Evolutionary conservation across 805 yeast species (phyloP), one percentile per base, ranked within the genome.

Genomic region (Wickerhamomyces tratensis): DNA sequence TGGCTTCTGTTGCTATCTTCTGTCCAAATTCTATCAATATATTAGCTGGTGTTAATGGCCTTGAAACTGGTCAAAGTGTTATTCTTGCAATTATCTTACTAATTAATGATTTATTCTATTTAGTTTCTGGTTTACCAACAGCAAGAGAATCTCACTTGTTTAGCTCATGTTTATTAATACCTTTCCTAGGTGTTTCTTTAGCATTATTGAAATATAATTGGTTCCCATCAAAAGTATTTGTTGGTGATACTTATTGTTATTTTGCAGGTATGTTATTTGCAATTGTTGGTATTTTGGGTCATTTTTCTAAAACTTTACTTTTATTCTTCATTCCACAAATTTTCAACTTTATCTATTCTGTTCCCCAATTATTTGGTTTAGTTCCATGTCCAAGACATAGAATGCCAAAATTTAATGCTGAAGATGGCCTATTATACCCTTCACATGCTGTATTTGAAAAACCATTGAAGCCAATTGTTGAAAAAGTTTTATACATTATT

Each of bases 211-310:
- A 75, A 51, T 82, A 71, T 67, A 93, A 93, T 59, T 84, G 89
- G 82, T 93, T 71, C 67, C 98, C 98, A 1, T 87, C 98, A 0
- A 65, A 65, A 43, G 98, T 87, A 1, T 93, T 93, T 64, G 99
- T 93, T 7, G 99, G 99, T 30, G 99, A 93, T 59, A 91, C 98
- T 1, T 93, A 84, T 68, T 93, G 99, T 64, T 93, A 93, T 63
- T 89, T 93, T 62, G 87, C 96, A 26, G 99, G 99, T 5, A 93
- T 93, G 98, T 95, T 93, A 1, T 88, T 93, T 62, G 98, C 98
- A 0, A 93, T 89, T 27, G 96, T 86, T 30, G 98, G 97, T 1
- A 93, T 93, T 33, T 71, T 86, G 45, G 98, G 98, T 1, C 99
- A 93, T 67, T 93, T 89, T 61, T 86, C 96, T 37, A 93, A 93